These are phyloP conservation scores for Cyclotella cryptica DNA, from an alignment of 108 stramenopile genomes.

Conservation along the genomic window DNA sequence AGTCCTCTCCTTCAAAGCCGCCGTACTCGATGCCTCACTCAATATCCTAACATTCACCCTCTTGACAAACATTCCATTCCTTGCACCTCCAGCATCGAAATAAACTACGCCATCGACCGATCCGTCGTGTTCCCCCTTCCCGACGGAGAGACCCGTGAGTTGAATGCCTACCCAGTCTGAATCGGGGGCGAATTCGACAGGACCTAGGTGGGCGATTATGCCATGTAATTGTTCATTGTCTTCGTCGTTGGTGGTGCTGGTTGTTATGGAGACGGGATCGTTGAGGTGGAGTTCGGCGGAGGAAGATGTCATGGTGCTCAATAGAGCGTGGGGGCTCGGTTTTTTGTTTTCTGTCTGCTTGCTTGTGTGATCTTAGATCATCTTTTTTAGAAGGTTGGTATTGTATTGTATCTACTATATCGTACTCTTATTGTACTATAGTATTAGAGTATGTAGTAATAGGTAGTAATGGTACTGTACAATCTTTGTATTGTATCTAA, in stretches of 20 bases:
- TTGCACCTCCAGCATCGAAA: conserved; percentile 58
- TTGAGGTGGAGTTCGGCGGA: conserved; percentile 10
- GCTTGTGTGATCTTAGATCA: neutral
- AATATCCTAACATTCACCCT: conserved; percentile 51
- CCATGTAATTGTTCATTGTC: conserved; percentile 61
- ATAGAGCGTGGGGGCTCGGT: neutral
- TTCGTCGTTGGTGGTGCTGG: neutral
- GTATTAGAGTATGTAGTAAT: too few species aligned
- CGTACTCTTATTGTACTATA: too few species aligned
- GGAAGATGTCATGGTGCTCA: neutral
- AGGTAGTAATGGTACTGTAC: too few species aligned
- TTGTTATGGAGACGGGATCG: conserved; percentile 59
- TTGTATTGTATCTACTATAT: too few species aligned
- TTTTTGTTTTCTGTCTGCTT: neutral
- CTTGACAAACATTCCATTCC: conserved; percentile 44
- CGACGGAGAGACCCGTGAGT: conserved; percentile 75
- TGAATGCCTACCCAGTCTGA: conserved; percentile 87
- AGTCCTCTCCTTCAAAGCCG: neutral
- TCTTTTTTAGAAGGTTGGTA: neutral
- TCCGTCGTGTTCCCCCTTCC: conserved; percentile 85
- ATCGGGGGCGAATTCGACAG: conserved; percentile 74
- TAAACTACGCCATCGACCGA: conserved; percentile 69
- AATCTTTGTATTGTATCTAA: too few species aligned
- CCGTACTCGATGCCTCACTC: conserved; percentile 56
- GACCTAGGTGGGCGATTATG: conserved; percentile 74